Base-by-base conservation (phyloP, 1,284 basidiomycete genomes). In the Ceratobasidium sp. region DNA sequence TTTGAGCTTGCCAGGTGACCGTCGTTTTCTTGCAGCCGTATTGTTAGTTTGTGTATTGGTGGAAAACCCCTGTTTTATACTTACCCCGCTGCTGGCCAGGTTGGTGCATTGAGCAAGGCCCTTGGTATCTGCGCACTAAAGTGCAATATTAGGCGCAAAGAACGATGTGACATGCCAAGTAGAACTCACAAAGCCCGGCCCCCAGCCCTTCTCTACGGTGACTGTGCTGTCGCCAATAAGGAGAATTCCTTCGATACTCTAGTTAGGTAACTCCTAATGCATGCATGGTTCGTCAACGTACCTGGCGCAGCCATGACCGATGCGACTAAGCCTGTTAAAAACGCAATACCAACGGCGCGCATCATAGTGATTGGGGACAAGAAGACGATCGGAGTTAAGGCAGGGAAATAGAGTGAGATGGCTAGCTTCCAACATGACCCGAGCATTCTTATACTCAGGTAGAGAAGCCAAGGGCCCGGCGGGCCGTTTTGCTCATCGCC, bases 1-100 rank as follows among this genome's bases (percentile, higher is more conserved):
- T 56, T n/a, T 75, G 73, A 4, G 73, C 62, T 52, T 66, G 62
- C 62, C 73, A 75, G 25, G 73, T 75, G 29, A 75, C 73, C 2
- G 62, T 75, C 22, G 61, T 75, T 75, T 75, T 75, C 73, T 75
- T 37, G 8, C 17, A 4, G 25, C 9, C 29, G n/a, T 9, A 5
- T 13, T 9, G 11, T 74, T 13, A 56, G 71, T n/a, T 37, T 19
- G 11, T 5, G 22, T 37, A n/a, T 25, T 62, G 0, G 22, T 1
- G 25, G 32, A 29, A 66, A 3, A 44, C 4, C 9, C 22, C n/a
- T 19, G 8, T 6, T n/a, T 49, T 11, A 9, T 7, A 29, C 61
- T 64, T 32, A 74, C 71, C 11, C 71, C 71, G 22, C 71, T 74
- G 49, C 61, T 74, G 11, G 71, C 71, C 40, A 74, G 51, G 40